Evolutionary conservation across 2,329 filamentous ascomycete species (phyloP).

Genomic region (Ophiostoma sp.): DNA sequence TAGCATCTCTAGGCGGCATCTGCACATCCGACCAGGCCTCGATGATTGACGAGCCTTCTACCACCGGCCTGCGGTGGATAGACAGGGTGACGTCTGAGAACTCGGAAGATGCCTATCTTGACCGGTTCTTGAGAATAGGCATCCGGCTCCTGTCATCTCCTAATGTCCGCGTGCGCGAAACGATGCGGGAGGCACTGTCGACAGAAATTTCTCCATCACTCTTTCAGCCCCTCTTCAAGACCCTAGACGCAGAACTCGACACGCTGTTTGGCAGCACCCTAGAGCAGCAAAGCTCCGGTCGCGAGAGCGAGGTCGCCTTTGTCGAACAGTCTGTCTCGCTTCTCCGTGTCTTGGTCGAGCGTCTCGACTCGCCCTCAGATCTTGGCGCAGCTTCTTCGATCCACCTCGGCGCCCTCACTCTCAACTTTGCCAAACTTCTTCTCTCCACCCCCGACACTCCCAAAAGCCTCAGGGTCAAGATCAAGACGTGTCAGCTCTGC

Average conservation of each 20-base stretch:
- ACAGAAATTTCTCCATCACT: slow-evolving; percentile 58
- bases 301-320: slow-evolving; percentile 59
- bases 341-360: slow-evolving; percentile 58
- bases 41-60: slow-evolving; percentile 52
- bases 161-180: slow-evolving; percentile 60
- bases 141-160: slow-evolving; percentile 60
- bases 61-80: slow-evolving; percentile 59
- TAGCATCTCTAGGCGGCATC: slow-evolving; percentile 61
- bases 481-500: slow-evolving; percentile 63
- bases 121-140: slow-evolving; percentile 56
- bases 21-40: slow-evolving; percentile 57
- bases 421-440: slow-evolving; percentile 63
- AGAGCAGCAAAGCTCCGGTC: slow-evolving; percentile 47
- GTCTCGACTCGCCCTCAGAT: slow-evolving; percentile 58
- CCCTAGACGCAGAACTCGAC: slow-evolving; percentile 60
- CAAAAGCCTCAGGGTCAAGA: slow-evolving; percentile 58
- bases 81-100: slow-evolving; percentile 55
- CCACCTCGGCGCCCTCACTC: slow-evolving; percentile 57
- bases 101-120: slow-evolving; percentile 56
- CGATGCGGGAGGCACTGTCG: slow-evolving; percentile 60
- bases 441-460: slow-evolving; percentile 53
- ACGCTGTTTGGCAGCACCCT: slow-evolving; percentile 55
- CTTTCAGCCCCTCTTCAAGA: slow-evolving; percentile 59
- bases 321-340: slow-evolving; percentile 63
- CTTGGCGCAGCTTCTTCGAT: slow-evolving; percentile 57